Evolutionary conservation across 305 asterid genomes (phyloP), one percentile per base, ranked within the genome.

Genomic region (Fraxinus floribunda): DNA sequence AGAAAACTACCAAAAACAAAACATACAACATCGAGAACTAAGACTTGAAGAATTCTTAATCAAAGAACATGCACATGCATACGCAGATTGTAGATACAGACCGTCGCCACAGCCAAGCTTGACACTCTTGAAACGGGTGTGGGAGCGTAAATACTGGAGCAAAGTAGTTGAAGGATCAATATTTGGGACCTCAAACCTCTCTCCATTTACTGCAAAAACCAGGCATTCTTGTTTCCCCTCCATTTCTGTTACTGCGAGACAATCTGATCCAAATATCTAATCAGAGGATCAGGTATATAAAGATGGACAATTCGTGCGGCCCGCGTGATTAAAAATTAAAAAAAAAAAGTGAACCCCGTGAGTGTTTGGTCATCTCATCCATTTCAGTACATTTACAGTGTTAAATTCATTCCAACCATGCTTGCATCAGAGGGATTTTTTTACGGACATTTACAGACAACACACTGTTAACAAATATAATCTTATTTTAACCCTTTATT

Each of bases 91-190:
- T 39, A 70, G 36, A 29, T 15, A 70, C 75, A 32, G 26, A 93
- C 95, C 97, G 89, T 93, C 95, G 71, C 93, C 97, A 79, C 97
- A 93, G 79, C 93, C 88, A 73, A 91, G 97, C 86, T 93, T 91
- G 75, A 84, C 91, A 81, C 97, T 89, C 89, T 91, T 93, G 89
- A 86, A 90, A 83, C 85, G 85, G 77, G 97, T 93, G 2, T 84
- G 82, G 3, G 85, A 52, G 62, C 95, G 90, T 89, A 91, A 85
- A 78, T 91, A 92, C 66, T 91, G 87, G 62, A 91, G 91, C 83
- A 92, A 79, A 83, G 94, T 90, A 18, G 97, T 90, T 7, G 95
- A 90, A 29, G 97, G 95, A 76, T 91, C 90, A 71, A 85, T 24
- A 44, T 79, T 86, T 3, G 90, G 78, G 66, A 91, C 79, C 90